Evolutionary conservation across 1,284 basidiomycete species (phyloP), one percentile per base, ranked within the genome.

Genomic region (Apiotrichum mycotoxinovorans): DNA sequence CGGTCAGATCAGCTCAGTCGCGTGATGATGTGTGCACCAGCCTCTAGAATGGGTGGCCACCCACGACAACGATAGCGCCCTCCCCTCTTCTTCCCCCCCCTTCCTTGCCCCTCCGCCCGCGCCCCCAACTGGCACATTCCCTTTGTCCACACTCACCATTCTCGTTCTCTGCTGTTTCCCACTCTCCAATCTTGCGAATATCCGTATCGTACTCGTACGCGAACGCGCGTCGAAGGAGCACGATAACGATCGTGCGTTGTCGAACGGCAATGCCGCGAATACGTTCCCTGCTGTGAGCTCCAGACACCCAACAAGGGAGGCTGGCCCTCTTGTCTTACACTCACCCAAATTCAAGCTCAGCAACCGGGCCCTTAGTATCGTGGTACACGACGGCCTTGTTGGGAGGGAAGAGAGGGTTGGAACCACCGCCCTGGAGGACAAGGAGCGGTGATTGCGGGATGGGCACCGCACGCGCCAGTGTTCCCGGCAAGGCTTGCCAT

Each of bases 381-480:
- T 96, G 88, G 86, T 89, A 96, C 46, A 97, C 75, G 55, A 96
- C 82, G 46, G 93, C 89, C 79, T 96, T 97, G 80, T 97, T 97
- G 26, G 89, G 90, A 27, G 93, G 87, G 76, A 92, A 97, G 8
- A 90, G 81, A n/a, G 93, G 93, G 70, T 87, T 88, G 50, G 85
- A 81, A 30, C 92, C 91, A 48, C 93, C 93, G 47, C 93, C 93
- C 62, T 95, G 82, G 40, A 97, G 84, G 71, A 93, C 92, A 45
- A 96, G 79, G 33, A 97, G 79, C 57, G 91, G 92, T 4, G 91
- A 88, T 23, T 85, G 82, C 66, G 93, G 90, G 52, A 92, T 78
- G 1, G 91, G 89, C 4, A 90, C 81, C 3, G 86, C 89, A 41
- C 85, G 80, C 18, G 86, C 80, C 4, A 97, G 81, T 1, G 90